Conservation (phyloP, 148 eudicot genomes). For the Fallopia convolvulus region DNA sequence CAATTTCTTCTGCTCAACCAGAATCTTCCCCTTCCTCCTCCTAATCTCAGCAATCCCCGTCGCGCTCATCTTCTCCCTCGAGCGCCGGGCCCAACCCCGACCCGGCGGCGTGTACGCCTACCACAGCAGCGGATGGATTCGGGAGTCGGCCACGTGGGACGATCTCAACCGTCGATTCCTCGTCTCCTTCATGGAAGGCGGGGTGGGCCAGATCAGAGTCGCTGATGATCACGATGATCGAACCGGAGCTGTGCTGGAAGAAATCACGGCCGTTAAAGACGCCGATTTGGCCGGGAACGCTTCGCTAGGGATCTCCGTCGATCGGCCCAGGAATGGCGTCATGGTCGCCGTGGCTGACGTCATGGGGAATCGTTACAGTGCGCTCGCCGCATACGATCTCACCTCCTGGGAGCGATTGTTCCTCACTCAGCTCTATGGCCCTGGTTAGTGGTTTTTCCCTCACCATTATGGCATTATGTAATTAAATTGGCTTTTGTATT, state of each 20-base stretch:
- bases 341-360: slow-evolving; percentile 57
- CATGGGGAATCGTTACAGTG: slow-evolving; percentile 53
- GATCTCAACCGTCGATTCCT: slow-evolving; percentile 55
- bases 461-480: no score
- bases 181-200: slow-evolving; percentile 71
- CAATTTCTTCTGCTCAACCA: slow-evolving; percentile 40
- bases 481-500: no score
- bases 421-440: slow-evolving; percentile 50
- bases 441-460: slow-evolving; percentile 7
- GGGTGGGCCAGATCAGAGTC: slow-evolving; percentile 49
- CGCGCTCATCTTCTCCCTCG: slow-evolving; percentile 49
- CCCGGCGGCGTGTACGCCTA: slow-evolving; percentile 38
- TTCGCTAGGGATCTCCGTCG: slow-evolving; percentile 53
- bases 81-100: slow-evolving; percentile 21
- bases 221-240: slow-evolving; percentile 15
- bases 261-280: slow-evolving; percentile 41
- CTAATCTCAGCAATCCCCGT: slow-evolving; percentile 71
- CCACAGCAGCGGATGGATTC: slow-evolving; percentile 59
- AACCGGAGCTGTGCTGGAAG: slow-evolving; percentile 22
- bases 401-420: slow-evolving; percentile 57
- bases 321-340: slow-evolving; percentile 51
- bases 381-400: slow-evolving; percentile 78
- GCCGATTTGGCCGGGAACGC: slow-evolving; percentile 54
- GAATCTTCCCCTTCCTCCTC: slow-evolving; percentile 34
- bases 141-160: slow-evolving; percentile 79